A percentile compares a stretch with the other conserved stretches of the same genome.
These are phyloP conservation scores for Starmerella sirachaensis DNA, from an alignment of 805 yeast species.

Conservation along the genomic window DNA sequence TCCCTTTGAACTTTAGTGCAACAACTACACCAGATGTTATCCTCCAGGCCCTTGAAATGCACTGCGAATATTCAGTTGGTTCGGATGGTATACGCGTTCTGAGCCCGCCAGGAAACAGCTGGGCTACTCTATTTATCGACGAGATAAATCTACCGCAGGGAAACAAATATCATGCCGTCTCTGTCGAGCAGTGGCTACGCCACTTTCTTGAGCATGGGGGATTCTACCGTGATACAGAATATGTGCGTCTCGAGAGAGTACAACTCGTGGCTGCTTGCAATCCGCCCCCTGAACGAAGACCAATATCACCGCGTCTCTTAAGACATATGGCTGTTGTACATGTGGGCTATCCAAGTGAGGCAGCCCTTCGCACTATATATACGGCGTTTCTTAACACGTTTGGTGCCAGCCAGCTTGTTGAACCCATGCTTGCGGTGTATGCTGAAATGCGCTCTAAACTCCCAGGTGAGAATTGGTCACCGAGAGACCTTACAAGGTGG, in stretches of 20 bases:
- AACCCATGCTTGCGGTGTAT: slow-evolving; percentile 59
- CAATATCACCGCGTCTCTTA: slow-evolving; percentile 47
- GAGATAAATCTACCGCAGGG: slow-evolving; percentile 72
- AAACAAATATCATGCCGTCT: slow-evolving; percentile 65
- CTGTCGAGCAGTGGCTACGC: slow-evolving; percentile 57
- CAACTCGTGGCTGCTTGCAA: slow-evolving; percentile 95
- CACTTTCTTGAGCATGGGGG: slow-evolving; percentile 64
- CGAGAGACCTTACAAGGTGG: slow-evolving; percentile 88
- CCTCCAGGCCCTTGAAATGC: slow-evolving; percentile 55
- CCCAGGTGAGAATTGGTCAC: slow-evolving; percentile 66
- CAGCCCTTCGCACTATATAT: slow-evolving; percentile 59
- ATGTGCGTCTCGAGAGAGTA: slow-evolving; percentile 54
- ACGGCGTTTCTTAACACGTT: slow-evolving; percentile 42
- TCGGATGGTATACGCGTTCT: slow-evolving; percentile 41
- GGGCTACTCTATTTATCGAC: slow-evolving; percentile 80
- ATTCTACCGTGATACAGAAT: slow-evolving; percentile 51
- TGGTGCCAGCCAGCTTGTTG: slow-evolving; percentile 40
- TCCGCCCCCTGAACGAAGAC: slow-evolving; percentile 63
- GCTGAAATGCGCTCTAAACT: slow-evolving; percentile 32
- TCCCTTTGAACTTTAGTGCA: slow-evolving; percentile 70
- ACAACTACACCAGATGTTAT: slow-evolving; percentile 56
- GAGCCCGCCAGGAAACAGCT: slow-evolving; percentile 51
- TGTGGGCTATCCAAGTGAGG: slow-evolving; percentile 65
- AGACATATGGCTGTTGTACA: slow-evolving; percentile 53
- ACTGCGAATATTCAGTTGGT: slow-evolving; percentile 48